Percentiles rank a stretch among this genome's conserved stretches.
These are phyloP conservation scores for Saccharomycopsis lassenensis DNA, from an alignment of 805 yeast species.

Conservation along the genomic window DNA sequence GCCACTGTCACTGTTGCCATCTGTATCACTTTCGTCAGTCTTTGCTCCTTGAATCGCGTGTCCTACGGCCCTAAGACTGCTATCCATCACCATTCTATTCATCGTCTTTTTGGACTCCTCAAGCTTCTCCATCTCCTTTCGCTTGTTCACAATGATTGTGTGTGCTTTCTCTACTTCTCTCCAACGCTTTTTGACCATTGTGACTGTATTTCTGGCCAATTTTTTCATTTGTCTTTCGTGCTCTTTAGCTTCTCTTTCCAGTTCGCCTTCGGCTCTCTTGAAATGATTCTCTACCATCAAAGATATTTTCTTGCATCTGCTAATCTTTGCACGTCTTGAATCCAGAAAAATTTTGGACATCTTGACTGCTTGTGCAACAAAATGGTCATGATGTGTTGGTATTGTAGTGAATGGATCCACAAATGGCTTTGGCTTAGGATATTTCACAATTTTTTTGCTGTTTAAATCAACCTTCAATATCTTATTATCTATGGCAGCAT, in stretches of 20 bases:
- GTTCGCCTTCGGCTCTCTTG: constrained; percentile 77
- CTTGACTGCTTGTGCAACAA: constrained; percentile 63
- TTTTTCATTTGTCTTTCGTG: constrained; percentile 58
- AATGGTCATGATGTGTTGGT: constrained; percentile 58
- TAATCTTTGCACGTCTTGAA: constrained; percentile 48
- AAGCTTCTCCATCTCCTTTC: constrained; percentile 15
- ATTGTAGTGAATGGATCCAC: constrained; percentile 36
- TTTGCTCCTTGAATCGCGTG: constrained; percentile 20
- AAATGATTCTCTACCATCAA: constrained; percentile 80
- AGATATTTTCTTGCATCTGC: constrained; percentile 63
- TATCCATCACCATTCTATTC: constrained; percentile 25
- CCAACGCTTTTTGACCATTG: constrained; percentile 88
- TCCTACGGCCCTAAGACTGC: constrained; percentile 28
- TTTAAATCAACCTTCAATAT: constrained; percentile 34
- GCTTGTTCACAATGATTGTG: constrained; percentile 20
- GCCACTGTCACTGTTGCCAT: too few relatives aligned
- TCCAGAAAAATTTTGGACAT: constrained; percentile 63
- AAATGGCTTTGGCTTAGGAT: constrained; percentile 33
- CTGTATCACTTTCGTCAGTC: constrained; percentile 16
- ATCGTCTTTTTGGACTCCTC: constrained; percentile 18
- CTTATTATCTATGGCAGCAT: constrained; percentile 34
- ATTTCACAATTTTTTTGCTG: constrained; percentile 28
- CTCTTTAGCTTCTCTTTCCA: constrained; percentile 68
- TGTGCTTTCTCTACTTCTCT: constrained; percentile 74
- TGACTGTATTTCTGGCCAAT: constrained; percentile 71